Percentiles rank a stretch among this genome's conserved stretches.
Conservation (phyloP, 2,329 filamentous ascomycete genomes). For the Kalmusia sp. region DNA sequence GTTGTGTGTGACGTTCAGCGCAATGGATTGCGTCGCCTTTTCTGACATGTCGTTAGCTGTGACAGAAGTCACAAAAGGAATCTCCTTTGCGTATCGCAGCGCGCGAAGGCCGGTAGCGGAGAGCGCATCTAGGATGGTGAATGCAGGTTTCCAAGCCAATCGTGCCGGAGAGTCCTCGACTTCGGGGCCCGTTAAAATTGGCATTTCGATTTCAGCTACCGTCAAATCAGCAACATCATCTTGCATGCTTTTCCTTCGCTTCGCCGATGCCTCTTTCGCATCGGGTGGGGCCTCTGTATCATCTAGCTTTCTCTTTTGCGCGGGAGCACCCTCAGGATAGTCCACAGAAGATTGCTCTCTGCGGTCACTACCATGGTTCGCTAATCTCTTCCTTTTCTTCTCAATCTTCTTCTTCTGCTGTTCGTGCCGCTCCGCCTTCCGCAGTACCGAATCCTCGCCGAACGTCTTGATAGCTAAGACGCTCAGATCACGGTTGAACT, state of each 20-base stretch:
- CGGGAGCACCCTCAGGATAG: constrained; percentile 13
- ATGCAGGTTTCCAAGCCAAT: constrained; percentile 30
- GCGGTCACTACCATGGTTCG: constrained; percentile 13
- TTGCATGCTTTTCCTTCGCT: constrained; percentile 35
- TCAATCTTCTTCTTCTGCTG: constrained; percentile 43
- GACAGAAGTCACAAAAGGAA: constrained; percentile 81
- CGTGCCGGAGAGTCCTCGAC: background rate
- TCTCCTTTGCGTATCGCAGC: constrained; percentile 87
- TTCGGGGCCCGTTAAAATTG: background rate
- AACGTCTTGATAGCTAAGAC: constrained; percentile 91
- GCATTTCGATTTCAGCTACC: constrained; percentile 11
- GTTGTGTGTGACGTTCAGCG: constrained; percentile 85
- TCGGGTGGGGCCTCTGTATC: constrained; percentile 15
- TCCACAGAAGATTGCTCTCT: background rate
- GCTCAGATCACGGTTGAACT: constrained; percentile 96
- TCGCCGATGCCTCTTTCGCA: constrained; percentile 20
- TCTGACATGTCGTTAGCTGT: constrained; percentile 89
- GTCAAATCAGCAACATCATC: constrained; percentile 13
- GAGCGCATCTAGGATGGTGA: constrained; percentile 86
- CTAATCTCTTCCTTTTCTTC: constrained; percentile 29
- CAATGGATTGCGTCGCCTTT: constrained; percentile 80
- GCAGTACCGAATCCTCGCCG: constrained; percentile 69
- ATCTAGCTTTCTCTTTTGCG: constrained; percentile 35
- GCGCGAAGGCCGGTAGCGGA: constrained; percentile 93
- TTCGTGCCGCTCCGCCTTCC: constrained; percentile 54